Base-by-base conservation (phyloP, 768 basidiomycete species). In the Termitomyces bulborhizus region DNA sequence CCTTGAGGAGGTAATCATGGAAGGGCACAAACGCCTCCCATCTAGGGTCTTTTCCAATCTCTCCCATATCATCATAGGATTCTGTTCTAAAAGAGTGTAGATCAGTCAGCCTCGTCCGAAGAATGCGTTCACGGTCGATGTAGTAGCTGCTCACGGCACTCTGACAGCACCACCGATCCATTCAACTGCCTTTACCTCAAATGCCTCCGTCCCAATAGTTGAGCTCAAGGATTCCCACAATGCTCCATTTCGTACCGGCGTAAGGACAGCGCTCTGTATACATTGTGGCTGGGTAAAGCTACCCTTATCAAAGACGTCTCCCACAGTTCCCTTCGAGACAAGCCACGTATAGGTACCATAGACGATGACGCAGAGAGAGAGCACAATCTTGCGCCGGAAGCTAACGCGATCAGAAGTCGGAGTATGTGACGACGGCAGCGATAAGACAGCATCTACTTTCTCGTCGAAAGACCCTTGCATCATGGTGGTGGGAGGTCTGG, bases 1-100 rank as follows among this genome's bases (percentile, higher is more conserved):
- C 69, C 7, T 57, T 52, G 32, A 60, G 57, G 8, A 89, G 74
- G 60, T 86, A 84, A 15, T 75, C 72, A 51, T 85, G 83, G 65
- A 86, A 78, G 8, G 68, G 66, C 0, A 57, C 67, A 50, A 86
- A 84, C 26, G 70, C 74, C 31, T 79, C 71, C 84, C 83, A 86
- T 21, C 80, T 72, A 6, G 76, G 68, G 56, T 83, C 82, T 51
- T 71, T 67, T 11, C 73, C 77, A 47, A 81, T 69, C 8, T 71
- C 67, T 9, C 71, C 75, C 68, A 82, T 73, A 54, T 71, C 69
- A 57, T 84, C 81, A 56, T 68, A 82, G 4, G 75, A 76, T 62
- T 82, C 79, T 9, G 82, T 83, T 16, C 81, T 83, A 46, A 16
- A 34, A 39, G 18, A 46, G 11, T 8, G 12, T 4, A 27, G 4